Conservation (phyloP, 2,329 filamentous ascomycete genomes). For the Thelonectria olida region DNA sequence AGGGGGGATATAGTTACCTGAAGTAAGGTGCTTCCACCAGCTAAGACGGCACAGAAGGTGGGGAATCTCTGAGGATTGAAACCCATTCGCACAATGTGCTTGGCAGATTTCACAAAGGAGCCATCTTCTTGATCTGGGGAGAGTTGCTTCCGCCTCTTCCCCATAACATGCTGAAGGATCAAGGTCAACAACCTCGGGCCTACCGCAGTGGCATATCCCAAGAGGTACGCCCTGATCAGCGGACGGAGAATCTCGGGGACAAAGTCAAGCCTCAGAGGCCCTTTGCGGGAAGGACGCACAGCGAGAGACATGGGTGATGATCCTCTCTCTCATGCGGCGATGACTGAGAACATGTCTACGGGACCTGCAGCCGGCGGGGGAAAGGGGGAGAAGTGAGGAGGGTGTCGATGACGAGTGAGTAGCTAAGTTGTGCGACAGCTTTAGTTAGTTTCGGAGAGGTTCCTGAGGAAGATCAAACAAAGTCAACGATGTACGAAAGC, state of each 20-base stretch:
- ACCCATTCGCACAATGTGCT: conserved; percentile 58
- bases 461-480: conserved; percentile 28
- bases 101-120: conserved; percentile 45
- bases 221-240: conserved; percentile 65
- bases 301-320: conserved; percentile 28
- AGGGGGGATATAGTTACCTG: conserved; percentile 54
- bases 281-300: conserved; percentile 28
- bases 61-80: conserved; percentile 67
- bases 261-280: conserved; percentile 38
- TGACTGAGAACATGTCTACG: conserved; percentile 30
- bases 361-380: conserved; percentile 34
- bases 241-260: conserved; percentile 64
- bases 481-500: conserved; percentile 27
- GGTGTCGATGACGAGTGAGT: not conserved
- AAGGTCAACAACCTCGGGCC: conserved; percentile 65
- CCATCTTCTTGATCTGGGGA: conserved; percentile 39
- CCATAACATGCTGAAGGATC: conserved; percentile 59
- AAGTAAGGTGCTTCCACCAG: conserved; percentile 69
- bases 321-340: conserved; percentile 26
- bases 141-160: conserved; percentile 44
- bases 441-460: conserved; percentile 22
- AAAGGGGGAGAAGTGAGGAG: conserved; percentile 2
- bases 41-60: conserved; percentile 68
- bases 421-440: not conserved
- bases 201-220: conserved; percentile 69